phyloP scores from a whole-genome alignment of 2,329 filamentous ascomycete genomes.

The Pseudogymnoascus sp. region DNA sequence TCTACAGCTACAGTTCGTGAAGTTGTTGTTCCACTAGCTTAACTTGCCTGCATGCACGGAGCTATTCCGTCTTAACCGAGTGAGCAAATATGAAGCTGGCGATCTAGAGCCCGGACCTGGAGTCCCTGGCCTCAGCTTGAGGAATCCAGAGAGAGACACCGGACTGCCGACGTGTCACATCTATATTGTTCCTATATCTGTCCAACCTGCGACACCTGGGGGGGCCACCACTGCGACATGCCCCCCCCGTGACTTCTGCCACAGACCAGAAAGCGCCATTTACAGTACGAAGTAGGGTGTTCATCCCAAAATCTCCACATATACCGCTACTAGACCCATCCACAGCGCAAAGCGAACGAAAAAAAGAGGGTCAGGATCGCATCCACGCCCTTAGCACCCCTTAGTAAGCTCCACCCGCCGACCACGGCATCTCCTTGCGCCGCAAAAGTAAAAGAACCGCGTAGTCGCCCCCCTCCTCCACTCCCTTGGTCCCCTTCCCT shows the following conservation, averaged over 20 bases:
- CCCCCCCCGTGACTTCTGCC: neutral
- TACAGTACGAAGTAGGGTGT: neutral
- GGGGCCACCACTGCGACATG: no score
- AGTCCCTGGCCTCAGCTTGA: neutral
- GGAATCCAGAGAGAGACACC: neutral
- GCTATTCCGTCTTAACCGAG: neutral
- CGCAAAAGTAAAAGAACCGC: neutral
- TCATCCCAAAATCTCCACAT: neutral
- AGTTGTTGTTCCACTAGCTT: neutral
- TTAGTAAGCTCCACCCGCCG: neutral
- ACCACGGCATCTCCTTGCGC: neutral
- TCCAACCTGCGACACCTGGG: neutral
- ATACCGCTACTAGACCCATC: neutral
- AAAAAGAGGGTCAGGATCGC: neutral
- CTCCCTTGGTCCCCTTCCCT: neutral
- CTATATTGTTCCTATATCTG: neutral
- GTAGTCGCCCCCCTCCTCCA: neutral
- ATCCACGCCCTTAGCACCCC: neutral
- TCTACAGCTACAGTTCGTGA: neutral
- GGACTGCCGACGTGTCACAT: neutral
- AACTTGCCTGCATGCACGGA: neutral
- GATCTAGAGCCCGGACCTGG: no score
- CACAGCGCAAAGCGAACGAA: neutral
- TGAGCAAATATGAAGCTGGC: no score
- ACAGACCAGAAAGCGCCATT: neutral